Evolutionary conservation across 495 filamentous ascomycete species (phyloP).

Genomic region (Penicillium steckii): DNA sequence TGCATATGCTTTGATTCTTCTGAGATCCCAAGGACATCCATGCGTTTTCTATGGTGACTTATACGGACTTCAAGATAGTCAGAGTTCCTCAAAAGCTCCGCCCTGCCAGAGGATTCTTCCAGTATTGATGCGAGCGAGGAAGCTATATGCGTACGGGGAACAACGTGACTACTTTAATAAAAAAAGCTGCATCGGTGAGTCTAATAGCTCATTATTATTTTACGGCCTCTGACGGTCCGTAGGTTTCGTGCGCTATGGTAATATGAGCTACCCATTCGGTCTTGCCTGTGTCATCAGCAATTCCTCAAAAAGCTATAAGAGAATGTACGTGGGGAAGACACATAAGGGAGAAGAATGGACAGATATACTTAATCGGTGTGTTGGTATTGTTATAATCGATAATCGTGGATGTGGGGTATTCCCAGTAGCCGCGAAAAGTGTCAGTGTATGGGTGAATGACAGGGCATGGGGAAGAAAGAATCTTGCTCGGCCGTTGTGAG

Average conservation of each 20-base stretch:
- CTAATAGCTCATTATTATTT: background rate
- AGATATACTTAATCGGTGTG: constrained; percentile 56
- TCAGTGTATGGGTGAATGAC: constrained; percentile 61
- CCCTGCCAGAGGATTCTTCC: constrained; percentile 60
- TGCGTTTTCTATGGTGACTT: constrained; percentile 75
- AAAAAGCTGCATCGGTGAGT: constrained; percentile 59
- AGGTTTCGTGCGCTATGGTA: constrained; percentile 63
- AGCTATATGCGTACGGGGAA: constrained; percentile 66
- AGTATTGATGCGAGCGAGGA: constrained; percentile 59
- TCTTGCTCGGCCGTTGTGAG: constrained; percentile 18
- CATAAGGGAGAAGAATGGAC: constrained; percentile 63
- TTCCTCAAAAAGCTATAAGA: constrained; percentile 42
- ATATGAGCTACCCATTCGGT: constrained; percentile 46
- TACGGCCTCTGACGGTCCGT: too few relatives aligned
- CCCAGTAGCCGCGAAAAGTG: constrained; percentile 51
- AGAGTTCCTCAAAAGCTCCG: constrained; percentile 38
- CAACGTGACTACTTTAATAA: constrained; percentile 69
- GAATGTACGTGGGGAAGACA: constrained; percentile 62
- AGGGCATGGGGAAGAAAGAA: constrained; percentile 14
- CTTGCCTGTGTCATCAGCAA: constrained; percentile 62
- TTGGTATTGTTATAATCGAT: constrained; percentile 50
- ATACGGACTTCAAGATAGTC: constrained; percentile 59
- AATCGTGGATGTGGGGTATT: constrained; percentile 56
- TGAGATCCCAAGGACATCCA: constrained; percentile 64
- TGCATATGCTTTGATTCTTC: constrained; percentile 65